These are phyloP conservation scores for Lepidopterella palustris DNA, from an alignment of 495 filamentous ascomycete species.

Conservation along the genomic window DNA sequence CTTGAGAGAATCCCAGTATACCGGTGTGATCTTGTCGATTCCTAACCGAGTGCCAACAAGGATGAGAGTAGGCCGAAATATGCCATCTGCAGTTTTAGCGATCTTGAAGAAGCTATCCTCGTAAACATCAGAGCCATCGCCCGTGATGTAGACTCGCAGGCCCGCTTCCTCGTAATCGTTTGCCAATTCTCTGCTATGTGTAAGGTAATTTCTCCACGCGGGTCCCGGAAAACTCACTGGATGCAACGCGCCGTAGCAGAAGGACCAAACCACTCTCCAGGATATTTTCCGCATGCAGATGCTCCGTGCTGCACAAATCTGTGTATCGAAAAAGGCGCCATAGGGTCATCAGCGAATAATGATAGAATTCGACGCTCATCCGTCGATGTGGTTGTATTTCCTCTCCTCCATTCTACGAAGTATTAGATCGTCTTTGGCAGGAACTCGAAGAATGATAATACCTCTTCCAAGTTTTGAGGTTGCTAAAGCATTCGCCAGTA, in stretches of 20 bases:
- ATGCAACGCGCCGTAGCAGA: constrained; percentile 95
- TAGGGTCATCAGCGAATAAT: constrained; percentile 80
- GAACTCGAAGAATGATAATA: constrained; percentile 35
- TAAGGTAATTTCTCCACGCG: constrained; percentile 1
- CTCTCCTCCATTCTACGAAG: constrained; percentile 69
- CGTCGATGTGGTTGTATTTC: constrained; percentile 36
- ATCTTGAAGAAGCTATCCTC: constrained; percentile 75
- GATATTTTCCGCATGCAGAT: constrained; percentile 82
- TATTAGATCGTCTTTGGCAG: constrained; percentile 2
- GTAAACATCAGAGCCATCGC: constrained; percentile 86
- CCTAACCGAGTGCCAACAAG: constrained; percentile 82
- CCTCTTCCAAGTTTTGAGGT: constrained; percentile 72
- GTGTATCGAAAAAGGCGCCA: constrained; percentile 90
- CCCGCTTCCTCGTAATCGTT: constrained; percentile 49
- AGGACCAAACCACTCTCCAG: constrained; percentile 99
- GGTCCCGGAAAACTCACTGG: constrained; percentile 54
- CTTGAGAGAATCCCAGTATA: constrained; percentile 87
- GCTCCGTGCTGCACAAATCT: constrained; percentile 88
- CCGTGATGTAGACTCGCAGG: constrained; percentile 79
- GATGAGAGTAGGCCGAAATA: constrained; percentile 78
- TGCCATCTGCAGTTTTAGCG: constrained; percentile 55
- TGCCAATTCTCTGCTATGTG: constrained; percentile 57
- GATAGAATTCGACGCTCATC: constrained; percentile 70
- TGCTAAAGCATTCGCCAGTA: constrained; percentile 78
- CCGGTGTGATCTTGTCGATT: constrained; percentile 85